Evolutionary conservation across 345 rosid genomes (phyloP), one percentile per base, ranked within the genome.

Genomic region (Populus davidiana): DNA sequence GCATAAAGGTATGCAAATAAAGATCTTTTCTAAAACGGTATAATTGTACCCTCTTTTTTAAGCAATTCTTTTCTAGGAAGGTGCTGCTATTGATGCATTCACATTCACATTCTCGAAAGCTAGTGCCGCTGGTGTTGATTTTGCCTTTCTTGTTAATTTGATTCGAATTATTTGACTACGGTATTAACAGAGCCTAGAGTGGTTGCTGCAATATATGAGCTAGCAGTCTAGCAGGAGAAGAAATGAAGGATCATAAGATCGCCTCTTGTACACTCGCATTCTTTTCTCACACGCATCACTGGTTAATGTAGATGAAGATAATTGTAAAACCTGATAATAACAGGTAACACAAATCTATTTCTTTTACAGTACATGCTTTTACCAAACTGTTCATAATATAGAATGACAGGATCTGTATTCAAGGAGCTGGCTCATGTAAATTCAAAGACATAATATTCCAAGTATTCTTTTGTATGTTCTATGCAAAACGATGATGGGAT

Each of bases 131-230:
- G 11, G 63, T 56, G 63, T 35, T 54, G 49, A 29, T 74, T 61
- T 62, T 27, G 23, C 12, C 17, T 27, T 23, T 1, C 17, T 35
- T 52, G 8, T 43, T 33, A 21, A 49, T 66, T 50, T 29, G 47
- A 43, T 38, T 59, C 54, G 56, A 62, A 43, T 21, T 49, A n/a
- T 59, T 41, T n/a, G 63, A 49, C 71, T 43, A 73, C 67, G 35
- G 72, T 25, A 50, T 67, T 75, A 85, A 79, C 93, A 92, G 98
- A 86, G 88, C 81, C 77, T 94, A 86, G 88, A 87, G 75, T 90
- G 93, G 92, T 83, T 86, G 83, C 86, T 91, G 36, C 80, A 69
- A 65, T 77, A 68, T 50, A 72, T 77, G 78, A 68, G 54, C 67
- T 69, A 81, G 71, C 52, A 35, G 68, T 56, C 23, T 33, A 39